These are phyloP conservation scores for Linnemannia zychae DNA, from an alignment of 192 early-diverging fungal genomes.

Conservation along the genomic window DNA sequence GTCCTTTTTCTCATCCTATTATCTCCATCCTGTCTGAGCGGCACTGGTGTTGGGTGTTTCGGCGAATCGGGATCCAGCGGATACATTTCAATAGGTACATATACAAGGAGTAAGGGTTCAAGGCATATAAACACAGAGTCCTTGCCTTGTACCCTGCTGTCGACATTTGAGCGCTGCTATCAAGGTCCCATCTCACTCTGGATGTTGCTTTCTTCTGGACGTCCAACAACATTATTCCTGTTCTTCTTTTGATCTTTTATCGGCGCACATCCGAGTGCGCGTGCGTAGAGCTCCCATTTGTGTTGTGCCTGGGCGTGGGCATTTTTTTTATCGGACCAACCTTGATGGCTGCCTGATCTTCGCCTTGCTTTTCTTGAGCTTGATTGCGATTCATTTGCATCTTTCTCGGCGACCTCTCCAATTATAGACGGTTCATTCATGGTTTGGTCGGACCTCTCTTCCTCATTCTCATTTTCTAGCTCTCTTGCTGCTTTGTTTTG, in stretches of 20 bases:
- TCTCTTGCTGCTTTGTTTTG: neutral
- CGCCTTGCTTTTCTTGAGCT: neutral
- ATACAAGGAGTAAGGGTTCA: neutral
- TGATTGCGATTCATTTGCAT: neutral
- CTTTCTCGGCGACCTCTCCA: neutral
- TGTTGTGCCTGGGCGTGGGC: neutral
- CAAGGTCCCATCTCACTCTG: neutral
- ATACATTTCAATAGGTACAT: neutral
- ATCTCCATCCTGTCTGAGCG: neutral
- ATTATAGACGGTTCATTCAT: neutral
- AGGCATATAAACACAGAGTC: neutral
- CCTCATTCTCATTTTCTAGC: neutral
- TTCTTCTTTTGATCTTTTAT: conserved; percentile 1
- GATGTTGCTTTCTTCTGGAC: neutral
- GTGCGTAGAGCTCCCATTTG: neutral
- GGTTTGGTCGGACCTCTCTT: neutral
- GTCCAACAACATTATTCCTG: neutral
- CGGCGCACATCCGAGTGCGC: neutral
- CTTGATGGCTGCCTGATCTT: neutral
- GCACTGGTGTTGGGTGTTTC: neutral
- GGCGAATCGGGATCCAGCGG: neutral
- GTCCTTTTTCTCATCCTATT: neutral
- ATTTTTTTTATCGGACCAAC: neutral
- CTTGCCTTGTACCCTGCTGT: neutral
- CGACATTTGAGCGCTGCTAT: neutral